Evolutionary conservation across 768 basidiomycete species (phyloP).

Genomic region (Mrakia blollopis): DNA sequence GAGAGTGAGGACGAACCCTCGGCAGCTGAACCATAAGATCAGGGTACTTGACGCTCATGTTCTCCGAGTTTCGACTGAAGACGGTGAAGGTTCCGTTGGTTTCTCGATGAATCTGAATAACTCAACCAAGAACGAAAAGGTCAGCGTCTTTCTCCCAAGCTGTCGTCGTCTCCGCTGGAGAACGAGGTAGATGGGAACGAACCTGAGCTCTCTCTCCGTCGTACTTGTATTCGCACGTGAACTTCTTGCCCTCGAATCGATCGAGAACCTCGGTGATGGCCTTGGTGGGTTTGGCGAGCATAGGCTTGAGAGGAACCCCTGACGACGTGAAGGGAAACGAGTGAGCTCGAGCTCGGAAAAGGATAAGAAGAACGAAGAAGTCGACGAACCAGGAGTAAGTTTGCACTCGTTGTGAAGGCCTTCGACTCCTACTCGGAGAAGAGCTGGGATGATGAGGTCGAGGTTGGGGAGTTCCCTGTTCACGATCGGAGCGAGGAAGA

Average conservation of each 20-base stretch:
- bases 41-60: conserved; percentile 99
- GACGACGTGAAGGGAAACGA: not conserved
- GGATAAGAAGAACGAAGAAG: not conserved
- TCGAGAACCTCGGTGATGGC: conserved; percentile 97
- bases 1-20: conserved; percentile 51
- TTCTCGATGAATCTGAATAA: conserved; percentile 67
- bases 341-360: not conserved
- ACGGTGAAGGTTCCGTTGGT: conserved; percentile 78
- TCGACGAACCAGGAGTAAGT: conserved; percentile 68
- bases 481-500: not conserved
- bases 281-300: conserved; percentile 98
- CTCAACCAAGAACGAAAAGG: not conserved
- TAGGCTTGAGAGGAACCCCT: conserved; percentile 88
- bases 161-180: not conserved
- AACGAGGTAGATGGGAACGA: conserved; percentile 26
- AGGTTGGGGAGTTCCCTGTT: conserved; percentile 85
- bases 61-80: conserved; percentile 95
- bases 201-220: conserved; percentile 97
- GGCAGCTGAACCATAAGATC: conserved; percentile 94
- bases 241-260: conserved; percentile 87
- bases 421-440: conserved; percentile 71
- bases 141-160: not conserved
- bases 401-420: conserved; percentile 70
- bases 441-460: conserved; percentile 82
- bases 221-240: conserved; percentile 99